These are phyloP conservation scores for Polyplosphaeria fusca DNA, from an alignment of 495 filamentous ascomycete species.

Conservation along the genomic window DNA sequence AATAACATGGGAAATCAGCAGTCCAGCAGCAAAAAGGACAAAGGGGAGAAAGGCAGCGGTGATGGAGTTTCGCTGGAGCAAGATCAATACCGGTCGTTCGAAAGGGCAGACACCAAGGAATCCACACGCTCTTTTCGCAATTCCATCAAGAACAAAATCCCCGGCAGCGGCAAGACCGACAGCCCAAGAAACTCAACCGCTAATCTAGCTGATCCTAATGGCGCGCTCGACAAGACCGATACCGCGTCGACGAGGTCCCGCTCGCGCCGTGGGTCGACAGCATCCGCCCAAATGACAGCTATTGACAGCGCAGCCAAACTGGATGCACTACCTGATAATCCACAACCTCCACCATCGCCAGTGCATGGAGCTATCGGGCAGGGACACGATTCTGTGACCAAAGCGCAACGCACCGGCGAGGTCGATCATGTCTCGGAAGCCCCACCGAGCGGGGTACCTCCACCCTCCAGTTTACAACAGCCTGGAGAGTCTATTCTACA, in stretches of 20 bases:
- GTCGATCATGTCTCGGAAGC: slow-evolving; percentile 95
- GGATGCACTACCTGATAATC: slow-evolving; percentile 50
- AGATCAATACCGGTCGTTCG: slow-evolving; percentile 85
- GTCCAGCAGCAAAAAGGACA: slow-evolving; percentile 59
- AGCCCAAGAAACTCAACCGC: slow-evolving; percentile 75
- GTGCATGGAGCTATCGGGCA: slow-evolving; percentile 74
- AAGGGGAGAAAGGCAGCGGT: slow-evolving; percentile 34
- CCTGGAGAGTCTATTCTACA: slow-evolving; percentile 78
- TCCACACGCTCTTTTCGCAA: slow-evolving; percentile 81
- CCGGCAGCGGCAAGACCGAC: slow-evolving; percentile 65
- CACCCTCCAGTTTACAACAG: slow-evolving; percentile 48
- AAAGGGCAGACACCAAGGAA: slow-evolving; percentile 91
- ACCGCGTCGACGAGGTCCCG: slow-evolving; percentile 66
- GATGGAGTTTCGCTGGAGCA: slow-evolving; percentile 48
- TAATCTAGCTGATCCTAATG: slow-evolving; percentile 45
- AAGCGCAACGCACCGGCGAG: slow-evolving; percentile 81
- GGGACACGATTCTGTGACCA: slow-evolving; percentile 73
- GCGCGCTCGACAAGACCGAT: slow-evolving; percentile 69
- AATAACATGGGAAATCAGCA: slow-evolving; percentile 81
- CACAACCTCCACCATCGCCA: slow-evolving; percentile 84
- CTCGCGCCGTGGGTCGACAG: slow-evolving; percentile 38
- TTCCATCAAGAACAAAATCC: slow-evolving; percentile 71
- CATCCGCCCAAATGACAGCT: slow-evolving; percentile 37
- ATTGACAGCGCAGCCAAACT: slow-evolving; percentile 34
- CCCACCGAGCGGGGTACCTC: slow-evolving; percentile 64